Evolutionary conservation across 352 stramenopile genomes (phyloP), one percentile per base, ranked within the genome.

Genomic region (Globisporangium mamillatum): DNA sequence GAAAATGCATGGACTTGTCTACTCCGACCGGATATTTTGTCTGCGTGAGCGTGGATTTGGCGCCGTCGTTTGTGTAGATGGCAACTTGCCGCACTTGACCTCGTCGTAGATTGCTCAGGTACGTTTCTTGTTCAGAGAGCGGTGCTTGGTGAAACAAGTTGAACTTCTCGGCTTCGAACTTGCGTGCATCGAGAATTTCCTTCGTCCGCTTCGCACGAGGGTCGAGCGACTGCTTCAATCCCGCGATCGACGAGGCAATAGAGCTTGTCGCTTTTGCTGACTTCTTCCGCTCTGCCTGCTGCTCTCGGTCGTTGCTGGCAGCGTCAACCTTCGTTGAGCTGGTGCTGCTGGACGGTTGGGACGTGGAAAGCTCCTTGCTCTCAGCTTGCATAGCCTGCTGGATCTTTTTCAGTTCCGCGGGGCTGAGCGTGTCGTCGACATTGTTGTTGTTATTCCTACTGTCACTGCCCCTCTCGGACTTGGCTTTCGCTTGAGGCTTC

Each of bases 151-250:
- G 76, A 56, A 91, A 91, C 9, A 91, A 36, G 9, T 80, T 75
- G 70, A 88, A 88, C 66, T 90, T 91, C 41, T 91, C 85, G 41
- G 84, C 74, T 2, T 93, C 82, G 34, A 91, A 75, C 60, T 87
- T 86, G 18, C 82, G 79, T 6, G 67, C 66, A n/a, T 90, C 79
- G 4, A 86, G 73, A 25, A 91, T 79, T 55, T 89, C 82, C 63
- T 85, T 88, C n/a, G 76, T 72, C 41, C 82, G 76, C 50, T 81
- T 85, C 0, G 77, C 78, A 1, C 82, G 81, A 46, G 85, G 85
- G 64, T 93, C 81, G 5, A 93, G 69, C 16, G 82, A 78, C 61
- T 91, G 82, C 60, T 91, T 93, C 16, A 93, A 74, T 4, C 80
- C 82, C 25, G 81, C 85, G 64, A 93, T 90, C n/a, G 85, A 91